Conservation (phyloP, 257 asterid species). For the Mentha longifolia region DNA sequence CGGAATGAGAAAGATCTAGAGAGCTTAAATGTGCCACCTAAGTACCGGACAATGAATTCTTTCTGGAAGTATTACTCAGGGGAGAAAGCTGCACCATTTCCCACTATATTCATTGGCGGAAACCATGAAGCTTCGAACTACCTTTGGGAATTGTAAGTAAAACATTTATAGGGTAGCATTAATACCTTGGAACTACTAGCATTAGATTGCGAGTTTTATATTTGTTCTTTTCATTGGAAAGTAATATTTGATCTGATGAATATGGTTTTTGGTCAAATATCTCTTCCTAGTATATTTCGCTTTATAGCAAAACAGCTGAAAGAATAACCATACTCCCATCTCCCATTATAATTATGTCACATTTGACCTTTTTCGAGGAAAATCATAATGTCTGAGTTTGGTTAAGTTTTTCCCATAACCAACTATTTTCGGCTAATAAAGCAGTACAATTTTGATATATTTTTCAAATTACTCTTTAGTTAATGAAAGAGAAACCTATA, state of each 20-base stretch:
- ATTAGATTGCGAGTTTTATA: slow-evolving; percentile 16
- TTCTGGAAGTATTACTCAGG: slow-evolving; percentile 97
- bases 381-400: background rate
- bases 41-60: slow-evolving; percentile 76
- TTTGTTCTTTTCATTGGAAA: slow-evolving; percentile 10
- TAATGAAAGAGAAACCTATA: background rate
- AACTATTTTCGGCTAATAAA: background rate
- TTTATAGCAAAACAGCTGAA: background rate
- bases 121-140: slow-evolving; percentile 95
- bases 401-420: too few relatives aligned
- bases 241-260: slow-evolving; percentile 8
- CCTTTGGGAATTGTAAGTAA: slow-evolving; percentile 83
- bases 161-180: slow-evolving; percentile 12
- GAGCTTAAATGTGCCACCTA: slow-evolving; percentile 68
- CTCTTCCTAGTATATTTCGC: background rate
- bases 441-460: background rate
- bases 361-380: background rate
- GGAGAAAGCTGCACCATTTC: slow-evolving; percentile 87
- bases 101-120: slow-evolving; percentile 87
- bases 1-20: slow-evolving; percentile 77
- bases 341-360: background rate
- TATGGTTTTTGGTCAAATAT: background rate
- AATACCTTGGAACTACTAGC: slow-evolving; percentile 23
- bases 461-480: background rate
- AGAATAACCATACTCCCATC: background rate